Evolutionary conservation across 176 grass and related monocot genomes (phyloP), one percentile per base, ranked within the genome.

Genomic region (Hsuehochloa calcarea): DNA sequence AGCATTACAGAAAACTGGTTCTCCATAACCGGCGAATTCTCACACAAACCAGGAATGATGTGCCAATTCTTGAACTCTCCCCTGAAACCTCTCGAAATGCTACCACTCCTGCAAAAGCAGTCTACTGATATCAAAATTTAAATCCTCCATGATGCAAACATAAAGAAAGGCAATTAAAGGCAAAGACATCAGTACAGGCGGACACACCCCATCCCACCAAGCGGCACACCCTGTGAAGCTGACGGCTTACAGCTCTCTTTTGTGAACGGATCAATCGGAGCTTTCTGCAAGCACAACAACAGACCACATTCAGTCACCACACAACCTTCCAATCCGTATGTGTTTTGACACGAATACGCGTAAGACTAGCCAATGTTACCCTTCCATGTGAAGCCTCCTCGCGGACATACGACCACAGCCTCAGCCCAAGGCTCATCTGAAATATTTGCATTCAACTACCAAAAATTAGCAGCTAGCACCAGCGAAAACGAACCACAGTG

Each of bases 31-130:
- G 93, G 93, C 3, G 96, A 94, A 31, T 74, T 92, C 86, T 99
- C 91, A 38, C 96, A 99, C 12, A 94, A 89, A 77, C 96, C 93
- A 91, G 96, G 96, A 83, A 96, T 88, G 77, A 99, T 96, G 78
- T 99, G 96, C 96, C 96, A 99, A 74, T 99, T 94, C 84, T 96
- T 99, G 44, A 99, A 99, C 89, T 99, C 96, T 77, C 96, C 96
- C 86, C 96, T 96, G 86, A 99, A 99, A 61, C 96, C 93, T 90
- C 96, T 94, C 1, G 96, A 99, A 83, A 99, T 96, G 86, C 96
- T 99, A 69, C 96, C 96, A 8, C 96, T 99, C 88, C 96, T 99
- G 85, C 35, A 80, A 93, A 86, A 83, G 44, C 58, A 77, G 44
- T 72, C 13, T 72, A 74, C 10, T 35, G 26, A 67, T 82, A 78